These are phyloP conservation scores for Podaxis mareebaensis DNA, from an alignment of 768 basidiomycete genomes.

Conservation along the genomic window DNA sequence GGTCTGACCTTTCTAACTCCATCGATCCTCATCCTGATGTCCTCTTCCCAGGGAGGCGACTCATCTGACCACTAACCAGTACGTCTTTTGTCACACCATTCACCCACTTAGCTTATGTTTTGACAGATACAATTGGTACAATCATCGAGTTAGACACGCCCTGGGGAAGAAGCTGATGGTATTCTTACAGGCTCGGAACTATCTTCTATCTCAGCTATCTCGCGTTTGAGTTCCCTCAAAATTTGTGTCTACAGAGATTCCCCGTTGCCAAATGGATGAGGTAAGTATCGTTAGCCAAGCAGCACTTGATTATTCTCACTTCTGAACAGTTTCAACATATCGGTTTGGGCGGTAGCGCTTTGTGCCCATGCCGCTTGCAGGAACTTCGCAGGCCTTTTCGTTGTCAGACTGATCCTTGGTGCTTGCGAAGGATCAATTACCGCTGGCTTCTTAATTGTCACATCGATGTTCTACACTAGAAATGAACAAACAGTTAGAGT, in stretches of 20 bases:
- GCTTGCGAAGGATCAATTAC: slow-evolving; percentile 74
- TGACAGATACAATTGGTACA: slow-evolving; percentile 65
- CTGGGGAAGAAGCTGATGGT: neutral
- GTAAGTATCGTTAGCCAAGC: slow-evolving; percentile 29
- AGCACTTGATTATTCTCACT: neutral
- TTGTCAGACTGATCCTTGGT: slow-evolving; percentile 64
- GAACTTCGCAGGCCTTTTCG: slow-evolving; percentile 65
- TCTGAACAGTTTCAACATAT: slow-evolving; percentile 56
- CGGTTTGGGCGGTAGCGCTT: slow-evolving; percentile 64
- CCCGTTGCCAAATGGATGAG: slow-evolving; percentile 85
- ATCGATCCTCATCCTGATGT: neutral
- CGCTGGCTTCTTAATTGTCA: slow-evolving; percentile 77
- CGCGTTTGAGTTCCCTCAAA: slow-evolving; percentile 73
- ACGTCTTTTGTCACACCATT: slow-evolving; percentile 19
- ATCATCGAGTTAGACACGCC: neutral
- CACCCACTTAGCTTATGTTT: neutral
- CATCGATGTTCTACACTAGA: slow-evolving; percentile 77
- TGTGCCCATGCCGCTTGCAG: slow-evolving; percentile 69
- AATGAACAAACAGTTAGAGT: slow-evolving; percentile 68
- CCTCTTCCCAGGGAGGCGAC: slow-evolving; percentile 47
- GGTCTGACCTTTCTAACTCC: slow-evolving; percentile 32
- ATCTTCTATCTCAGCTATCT: slow-evolving; percentile 75
- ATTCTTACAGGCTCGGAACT: slow-evolving; percentile 60
- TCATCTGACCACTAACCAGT: slow-evolving; percentile 68
- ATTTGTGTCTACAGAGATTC: slow-evolving; percentile 68